phyloP scores from a whole-genome alignment of 2,329 filamentous ascomycete genomes.

The Colletotrichum endophyticum region DNA sequence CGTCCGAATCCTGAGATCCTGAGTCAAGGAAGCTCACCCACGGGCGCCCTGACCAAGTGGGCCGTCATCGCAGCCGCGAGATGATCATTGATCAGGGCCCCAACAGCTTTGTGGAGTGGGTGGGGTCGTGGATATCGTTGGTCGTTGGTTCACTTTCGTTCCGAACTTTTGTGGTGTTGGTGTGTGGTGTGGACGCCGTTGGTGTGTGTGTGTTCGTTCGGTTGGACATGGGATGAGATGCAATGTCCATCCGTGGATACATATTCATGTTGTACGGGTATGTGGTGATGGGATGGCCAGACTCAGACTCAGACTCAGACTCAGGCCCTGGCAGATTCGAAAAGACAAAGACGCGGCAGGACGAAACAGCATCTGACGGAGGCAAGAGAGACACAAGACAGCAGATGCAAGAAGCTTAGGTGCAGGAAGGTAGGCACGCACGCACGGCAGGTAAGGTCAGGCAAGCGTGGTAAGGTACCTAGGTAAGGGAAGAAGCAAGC shows the following conservation, averaged over 20 bases:
- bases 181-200: neutral
- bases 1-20: neutral
- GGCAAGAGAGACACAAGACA: neutral
- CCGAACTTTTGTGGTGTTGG: neutral
- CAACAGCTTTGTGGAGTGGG: neutral
- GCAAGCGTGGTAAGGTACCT: neutral
- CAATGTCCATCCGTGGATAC: neutral
- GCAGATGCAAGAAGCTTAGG: neutral
- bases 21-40: neutral
- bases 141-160: neutral
- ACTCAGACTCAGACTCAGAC: neutral
- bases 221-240: neutral
- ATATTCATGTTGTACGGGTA: neutral
- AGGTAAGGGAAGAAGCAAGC: conserved; percentile 5
- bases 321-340: neutral
- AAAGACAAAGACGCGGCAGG: neutral
- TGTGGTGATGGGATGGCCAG: neutral
- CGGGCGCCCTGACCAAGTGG: neutral
- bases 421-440: neutral
- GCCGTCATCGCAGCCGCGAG: neutral
- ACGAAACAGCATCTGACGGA: neutral
- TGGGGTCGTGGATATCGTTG: neutral
- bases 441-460: neutral
- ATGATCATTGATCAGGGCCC: conserved; percentile 8
- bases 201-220: neutral